Base-by-base conservation (phyloP, 768 basidiomycete genomes). In the Boletus pseudopeckii region DNA sequence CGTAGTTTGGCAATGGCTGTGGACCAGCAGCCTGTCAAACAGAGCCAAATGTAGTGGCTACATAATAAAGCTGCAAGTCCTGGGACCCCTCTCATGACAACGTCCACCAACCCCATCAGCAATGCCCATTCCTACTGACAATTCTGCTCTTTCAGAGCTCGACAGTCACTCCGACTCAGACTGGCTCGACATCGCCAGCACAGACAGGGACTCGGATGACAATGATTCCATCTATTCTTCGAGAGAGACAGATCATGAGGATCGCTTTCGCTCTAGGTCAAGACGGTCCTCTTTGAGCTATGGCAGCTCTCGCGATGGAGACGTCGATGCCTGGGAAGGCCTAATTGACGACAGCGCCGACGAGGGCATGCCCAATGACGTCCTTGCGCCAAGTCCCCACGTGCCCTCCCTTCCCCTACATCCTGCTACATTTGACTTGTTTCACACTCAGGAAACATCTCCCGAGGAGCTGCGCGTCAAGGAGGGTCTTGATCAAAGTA, bases 281-380 rank as follows among this genome's bases (percentile, higher is more conserved):
- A 77, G 86, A 34, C 76, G 79, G 56, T 90, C 88, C 5, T 88
- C 86, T 52, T 70, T 81, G 59, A 90, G 88, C 76, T 72, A 77
- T 50, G 80, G 77, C 20, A 88, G 87, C 72, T 87, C 86, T 26
- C 75, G 78, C 65, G 82, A 80, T 53, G 83, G 81, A 55, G 86
- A 87, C 46, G 75, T 87, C 45, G 86, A 89, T 28, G 83, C 80
- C 1, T 91, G 89, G 89, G 88, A 89, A 63, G 88, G 88, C 47
- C 76, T 88, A 58, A 80, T 84, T 54, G 85, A 86, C 45, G 85
- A 84, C 61, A 75, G 72, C 57, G 72, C 76, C 41, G 85, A 82
- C 61, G 82, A 84, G 58, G 72, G 61, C 57, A 44, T 62, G 39
- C 48, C 59, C 49, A 64, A 61, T 59, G 58, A 62, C 60, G 53